Evolutionary conservation across 1,284 basidiomycete genomes (phyloP), one percentile per base, ranked within the genome.

Genomic region (Lignosus rhinocerotis): DNA sequence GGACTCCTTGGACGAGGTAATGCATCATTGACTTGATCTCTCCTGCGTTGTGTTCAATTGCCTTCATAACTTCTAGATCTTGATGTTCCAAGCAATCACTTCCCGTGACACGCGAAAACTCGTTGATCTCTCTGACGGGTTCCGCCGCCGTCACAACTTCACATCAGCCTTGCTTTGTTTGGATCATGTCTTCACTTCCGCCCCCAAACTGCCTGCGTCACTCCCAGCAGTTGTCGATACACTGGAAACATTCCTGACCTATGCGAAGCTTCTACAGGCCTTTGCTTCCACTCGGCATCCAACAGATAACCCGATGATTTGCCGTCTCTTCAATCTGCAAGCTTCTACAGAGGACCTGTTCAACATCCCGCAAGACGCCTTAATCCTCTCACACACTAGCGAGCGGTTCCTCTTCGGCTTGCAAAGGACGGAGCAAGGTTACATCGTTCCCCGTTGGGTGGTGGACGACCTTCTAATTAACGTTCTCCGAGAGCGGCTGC

Each of bases 31-130:
- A 25, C 25, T 25, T 25, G 25, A 2, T 2, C 25, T 25, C 25
- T 25, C 25, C 2, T 25, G 25, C 25, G 25, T 25, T 2, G 25
- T 2, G 25, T 25, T 25, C 25, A 25, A 25, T 25, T 4, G 2
- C 25, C 25, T 25, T 25, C 25, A 25, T 25, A 25, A 25, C 4
- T 25, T 25, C 25, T 25, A 72, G 71, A 32, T 71, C 3, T 16
- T 51, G 3, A 80, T 83, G 80, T 84, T 83, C 62, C 67, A 64
- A 33, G 68, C 72, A 1, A 78, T 83, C 5, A 38, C 66, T 3
- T 21, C 63, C 0, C 46, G 61, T n/a, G 66, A 75, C 53, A 30
- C 50, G 3, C 30, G 31, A 2, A 41, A 58, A 6, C 72, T 82
- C 11, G 62, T 67, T 31, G 3, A 54, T 14, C 64, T 77, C 46